Evolutionary conservation across 2,329 filamentous ascomycete genomes (phyloP).

Genomic region (Neonectria hederae): DNA sequence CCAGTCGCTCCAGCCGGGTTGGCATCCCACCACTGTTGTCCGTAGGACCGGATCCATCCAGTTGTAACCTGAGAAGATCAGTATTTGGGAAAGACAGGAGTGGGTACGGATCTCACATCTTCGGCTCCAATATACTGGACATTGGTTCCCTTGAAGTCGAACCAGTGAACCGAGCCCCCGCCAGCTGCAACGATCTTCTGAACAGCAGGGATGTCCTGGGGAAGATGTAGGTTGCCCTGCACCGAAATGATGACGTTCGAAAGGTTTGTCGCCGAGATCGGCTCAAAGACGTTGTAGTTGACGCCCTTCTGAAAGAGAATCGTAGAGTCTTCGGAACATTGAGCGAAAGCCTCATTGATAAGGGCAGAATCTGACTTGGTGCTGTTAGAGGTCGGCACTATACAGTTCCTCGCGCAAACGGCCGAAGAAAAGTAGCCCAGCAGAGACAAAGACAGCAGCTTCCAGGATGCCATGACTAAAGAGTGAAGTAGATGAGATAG

Average conservation of each 20-base stretch:
- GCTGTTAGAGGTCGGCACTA: slow-evolving; percentile 15
- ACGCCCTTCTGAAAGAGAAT: slow-evolving; percentile 21
- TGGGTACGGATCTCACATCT: neutral
- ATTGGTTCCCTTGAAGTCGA: slow-evolving; percentile 21
- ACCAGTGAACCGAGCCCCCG: slow-evolving; percentile 22
- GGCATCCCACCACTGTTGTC: slow-evolving; percentile 23
- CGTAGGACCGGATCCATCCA: slow-evolving; percentile 23
- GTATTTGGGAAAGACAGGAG: neutral
- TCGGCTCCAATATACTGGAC: slow-evolving; percentile 16
- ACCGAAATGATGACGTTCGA: slow-evolving; percentile 22
- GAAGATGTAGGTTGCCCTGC: slow-evolving; percentile 20
- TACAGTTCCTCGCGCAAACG: slow-evolving; percentile 13
- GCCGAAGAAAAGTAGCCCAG: slow-evolving; percentile 12
- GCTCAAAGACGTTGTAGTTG: slow-evolving; percentile 22
- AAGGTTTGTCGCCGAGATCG: slow-evolving; percentile 12
- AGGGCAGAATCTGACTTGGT: slow-evolving; percentile 13
- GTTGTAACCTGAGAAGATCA: slow-evolving; percentile 11
- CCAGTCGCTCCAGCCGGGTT: slow-evolving; percentile 19
- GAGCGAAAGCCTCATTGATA: slow-evolving; percentile 8
- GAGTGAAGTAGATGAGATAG: neutral
- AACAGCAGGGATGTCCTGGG: slow-evolving; percentile 16
- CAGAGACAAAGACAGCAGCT: slow-evolving; percentile 13
- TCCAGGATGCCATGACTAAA: slow-evolving; percentile 10
- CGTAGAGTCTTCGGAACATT: slow-evolving; percentile 16
- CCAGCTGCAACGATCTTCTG: slow-evolving; percentile 20